These are phyloP conservation scores for Diaporthe sp. DNA, from an alignment of 2,329 filamentous ascomycete genomes.

Conservation along the genomic window DNA sequence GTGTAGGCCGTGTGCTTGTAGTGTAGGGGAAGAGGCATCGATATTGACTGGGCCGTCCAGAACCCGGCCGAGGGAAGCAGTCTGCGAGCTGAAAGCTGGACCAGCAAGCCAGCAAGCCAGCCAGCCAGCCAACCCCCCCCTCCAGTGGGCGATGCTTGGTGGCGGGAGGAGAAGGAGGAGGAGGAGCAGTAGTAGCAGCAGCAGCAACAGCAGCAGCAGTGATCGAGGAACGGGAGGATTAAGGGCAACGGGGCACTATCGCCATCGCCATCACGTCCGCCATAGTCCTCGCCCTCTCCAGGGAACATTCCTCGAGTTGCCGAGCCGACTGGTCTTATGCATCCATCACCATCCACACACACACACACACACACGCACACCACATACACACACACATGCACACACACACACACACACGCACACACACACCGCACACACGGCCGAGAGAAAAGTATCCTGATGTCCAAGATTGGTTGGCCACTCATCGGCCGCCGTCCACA, in stretches of 20 bases:
- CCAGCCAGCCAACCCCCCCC: not conserved
- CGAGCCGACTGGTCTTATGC: constrained; percentile 19
- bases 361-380: not conserved
- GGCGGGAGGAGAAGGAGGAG: not conserved
- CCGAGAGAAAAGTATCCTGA: constrained; percentile 1
- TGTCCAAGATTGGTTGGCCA: constrained; percentile 1
- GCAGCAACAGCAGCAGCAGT: not conserved
- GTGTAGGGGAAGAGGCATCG: not conserved
- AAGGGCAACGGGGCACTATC: not conserved
- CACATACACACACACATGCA: not conserved
- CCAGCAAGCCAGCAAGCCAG: not conserved
- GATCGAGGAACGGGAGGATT: not conserved
- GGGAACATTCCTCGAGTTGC: constrained; percentile 6
- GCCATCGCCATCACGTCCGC: not conserved
- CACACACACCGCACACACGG: not conserved
- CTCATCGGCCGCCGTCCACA: constrained; percentile 13
- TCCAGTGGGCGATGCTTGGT: not conserved
- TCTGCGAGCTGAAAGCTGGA: constrained; percentile 28
- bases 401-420: not conserved
- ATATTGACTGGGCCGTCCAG: constrained; percentile 26
- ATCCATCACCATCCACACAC: not conserved
- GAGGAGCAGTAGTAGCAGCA: not conserved
- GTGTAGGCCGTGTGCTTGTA: not conserved
- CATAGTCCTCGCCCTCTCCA: not conserved
- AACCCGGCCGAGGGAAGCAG: constrained; percentile 16